Base-by-base conservation (phyloP, 176 grass and related monocot species). In the Tillandsia fasciculata region DNA sequence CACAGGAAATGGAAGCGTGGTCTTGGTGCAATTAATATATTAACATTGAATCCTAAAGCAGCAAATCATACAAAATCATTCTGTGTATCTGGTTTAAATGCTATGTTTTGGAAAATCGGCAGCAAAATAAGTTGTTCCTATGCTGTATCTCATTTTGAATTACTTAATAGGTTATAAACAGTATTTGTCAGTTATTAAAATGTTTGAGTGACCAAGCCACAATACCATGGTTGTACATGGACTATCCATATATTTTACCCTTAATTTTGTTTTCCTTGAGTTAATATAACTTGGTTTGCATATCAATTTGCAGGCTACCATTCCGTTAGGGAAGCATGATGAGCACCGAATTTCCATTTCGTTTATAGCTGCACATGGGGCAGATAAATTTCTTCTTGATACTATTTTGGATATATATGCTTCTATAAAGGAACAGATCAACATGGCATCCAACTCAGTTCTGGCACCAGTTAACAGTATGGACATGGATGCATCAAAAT, bases 301-400 rank as follows among this genome's bases (percentile, higher is more conserved):
- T 53, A 6, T 10, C 24, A 53, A 33, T 81, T 82, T 87, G 69
- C 80, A 99, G 94, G 84, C 80, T 47, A 81, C 77, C 23, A 61
- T 99, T 70, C 94, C 94, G 53, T 67, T 99, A 70, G 84, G 82
- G 67, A 90, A 85, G 79, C 82, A 90, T 71, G 83, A 83, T 54
- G 82, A 74, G 50, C 77, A 80, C 73, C 79, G 83, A 67, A 90
- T 88, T 51, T 90, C 94, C 61, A 57, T 99, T 82, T 99, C 94
- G 65, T 90, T 86, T 66, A 64, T 99, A 82, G 89, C 84, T 57
- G 87, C 90, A 75, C 84, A 93, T 72, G 86, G 94, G 72, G 86
- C 74, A n/a, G 94, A 99, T 76, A 92, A 87, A 64, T 84, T 93
- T 59, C 87, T 99, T 76, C 84, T 99, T 70, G 66, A 78, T 76